Evolutionary conservation across 306 rosid genomes (phyloP).

Genomic region (Cucurbita argyrosperma): DNA sequence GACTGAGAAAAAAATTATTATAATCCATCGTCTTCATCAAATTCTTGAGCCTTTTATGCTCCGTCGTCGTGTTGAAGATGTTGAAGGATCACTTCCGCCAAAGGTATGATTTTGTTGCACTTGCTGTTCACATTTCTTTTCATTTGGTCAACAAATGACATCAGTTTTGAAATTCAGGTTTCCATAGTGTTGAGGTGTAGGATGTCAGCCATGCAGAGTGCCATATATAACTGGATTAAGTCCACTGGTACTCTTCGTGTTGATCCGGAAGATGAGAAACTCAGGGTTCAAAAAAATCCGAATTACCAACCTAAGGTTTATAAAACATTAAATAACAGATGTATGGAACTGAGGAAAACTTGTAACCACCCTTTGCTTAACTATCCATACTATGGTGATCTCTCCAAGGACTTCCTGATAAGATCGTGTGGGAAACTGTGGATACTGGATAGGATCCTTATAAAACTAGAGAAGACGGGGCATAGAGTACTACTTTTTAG

Average conservation of each 20-base stretch:
- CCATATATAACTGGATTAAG: constrained; percentile 91
- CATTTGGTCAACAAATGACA: constrained; percentile 15
- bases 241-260: constrained; percentile 90
- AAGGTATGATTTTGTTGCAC: constrained; percentile 43
- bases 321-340: constrained; percentile 79
- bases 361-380: constrained; percentile 93
- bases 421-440: constrained; percentile 90
- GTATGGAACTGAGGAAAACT: constrained; percentile 95
- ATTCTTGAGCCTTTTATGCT: constrained; percentile 99
- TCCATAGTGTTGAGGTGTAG: constrained; percentile 68
- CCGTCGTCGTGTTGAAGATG: constrained; percentile 97
- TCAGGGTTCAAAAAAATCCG: constrained; percentile 56
- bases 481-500: constrained; percentile 93
- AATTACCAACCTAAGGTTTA: constrained; percentile 59
- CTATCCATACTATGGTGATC: constrained; percentile 54
- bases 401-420: constrained; percentile 56
- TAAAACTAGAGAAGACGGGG: constrained; percentile 88
- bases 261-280: constrained; percentile 83
- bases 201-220: constrained; percentile 93
- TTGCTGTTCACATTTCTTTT: constrained; percentile 6
- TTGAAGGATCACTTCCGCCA: constrained; percentile 93
- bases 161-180: constrained; percentile 48
- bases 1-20: constrained; percentile 92
- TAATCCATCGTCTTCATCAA: constrained; percentile 95
- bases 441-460: constrained; percentile 86